Percentiles rank a stretch among this genome's conserved stretches.
phyloP scores from a whole-genome alignment of 345 rosid genomes.

The Acer yangbiense region DNA sequence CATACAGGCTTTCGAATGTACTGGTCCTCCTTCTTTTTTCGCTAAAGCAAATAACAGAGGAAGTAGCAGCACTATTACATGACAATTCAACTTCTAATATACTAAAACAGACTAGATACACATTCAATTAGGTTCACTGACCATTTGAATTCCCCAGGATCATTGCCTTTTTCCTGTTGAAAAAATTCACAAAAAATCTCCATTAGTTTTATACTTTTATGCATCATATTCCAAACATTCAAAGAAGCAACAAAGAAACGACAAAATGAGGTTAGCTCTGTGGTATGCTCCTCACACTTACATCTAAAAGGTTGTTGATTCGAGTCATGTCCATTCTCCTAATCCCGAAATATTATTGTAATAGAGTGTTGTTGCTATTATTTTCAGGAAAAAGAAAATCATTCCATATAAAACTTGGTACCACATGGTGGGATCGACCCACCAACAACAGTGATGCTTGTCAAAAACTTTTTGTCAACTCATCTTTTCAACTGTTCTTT shows the following conservation, averaged over 20 bases:
- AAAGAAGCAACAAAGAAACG: background rate
- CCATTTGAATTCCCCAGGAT: slow-evolving; percentile 19
- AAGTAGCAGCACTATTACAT: background rate
- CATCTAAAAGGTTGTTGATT: too few relatives aligned
- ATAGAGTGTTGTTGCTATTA: background rate
- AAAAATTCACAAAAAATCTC: background rate
- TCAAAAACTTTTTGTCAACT: too few relatives aligned
- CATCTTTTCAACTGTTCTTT: too few relatives aligned
- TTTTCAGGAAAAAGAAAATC: background rate
- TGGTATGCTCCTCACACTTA: too few relatives aligned
- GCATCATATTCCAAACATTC: background rate
- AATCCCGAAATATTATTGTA: too few relatives aligned
- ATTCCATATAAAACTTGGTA: background rate
- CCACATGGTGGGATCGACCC: too few relatives aligned
- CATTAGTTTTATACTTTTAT: background rate
- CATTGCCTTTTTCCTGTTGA: slow-evolving; percentile 7
- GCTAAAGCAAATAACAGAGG: slow-evolving; percentile 16
- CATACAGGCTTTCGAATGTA: slow-evolving; percentile 17
- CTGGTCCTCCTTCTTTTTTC: slow-evolving; percentile 37
- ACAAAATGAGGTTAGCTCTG: too few relatives aligned
- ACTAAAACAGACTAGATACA: slow-evolving; percentile 1
- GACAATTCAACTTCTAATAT: background rate
- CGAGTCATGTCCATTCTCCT: too few relatives aligned
- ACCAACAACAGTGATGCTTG: too few relatives aligned
- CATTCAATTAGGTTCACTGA: slow-evolving; percentile 11